phyloP scores from a whole-genome alignment of 768 basidiomycete genomes.

The Hygrophoropsis aurantiaca region DNA sequence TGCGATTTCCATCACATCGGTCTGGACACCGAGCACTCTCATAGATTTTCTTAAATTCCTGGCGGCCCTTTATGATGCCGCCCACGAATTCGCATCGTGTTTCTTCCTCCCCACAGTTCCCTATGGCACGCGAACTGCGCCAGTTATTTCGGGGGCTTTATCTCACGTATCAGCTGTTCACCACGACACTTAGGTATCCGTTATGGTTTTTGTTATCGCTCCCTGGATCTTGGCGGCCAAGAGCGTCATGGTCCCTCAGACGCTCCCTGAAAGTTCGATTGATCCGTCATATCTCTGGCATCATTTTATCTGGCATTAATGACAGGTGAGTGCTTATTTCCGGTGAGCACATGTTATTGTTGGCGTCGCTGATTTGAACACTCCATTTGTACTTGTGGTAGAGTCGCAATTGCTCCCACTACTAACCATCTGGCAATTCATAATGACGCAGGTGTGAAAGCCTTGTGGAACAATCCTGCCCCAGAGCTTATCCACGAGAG shows the following conservation, averaged over 20 bases:
- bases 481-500: slow-evolving; percentile 19
- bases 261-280: slow-evolving; percentile 3
- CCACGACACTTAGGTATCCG: slow-evolving; percentile 7
- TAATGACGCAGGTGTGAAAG: slow-evolving; percentile 11
- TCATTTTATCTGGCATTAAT: slow-evolving; percentile 7
- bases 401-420: background rate
- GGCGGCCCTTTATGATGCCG: too few species aligned
- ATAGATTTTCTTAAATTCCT: too few species aligned
- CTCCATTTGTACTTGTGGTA: background rate
- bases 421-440: slow-evolving; percentile 7
- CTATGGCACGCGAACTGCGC: slow-evolving; percentile 10
- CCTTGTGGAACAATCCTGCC: slow-evolving; percentile 19
- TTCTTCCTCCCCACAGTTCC: too few species aligned
- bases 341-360: too few species aligned
- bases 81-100: too few species aligned
- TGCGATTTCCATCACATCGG: too few species aligned
- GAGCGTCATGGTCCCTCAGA: slow-evolving; percentile 5
- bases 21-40: too few species aligned
- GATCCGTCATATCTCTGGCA: slow-evolving; percentile 5
- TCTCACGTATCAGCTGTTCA: slow-evolving; percentile 7
- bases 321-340: slow-evolving; percentile 8
- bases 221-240: slow-evolving; percentile 10
- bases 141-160: slow-evolving; percentile 11
- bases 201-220: slow-evolving; percentile 12
- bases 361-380: background rate